Conservation (phyloP, 441 rosid genomes). For the Populus trichocarpa region DNA sequence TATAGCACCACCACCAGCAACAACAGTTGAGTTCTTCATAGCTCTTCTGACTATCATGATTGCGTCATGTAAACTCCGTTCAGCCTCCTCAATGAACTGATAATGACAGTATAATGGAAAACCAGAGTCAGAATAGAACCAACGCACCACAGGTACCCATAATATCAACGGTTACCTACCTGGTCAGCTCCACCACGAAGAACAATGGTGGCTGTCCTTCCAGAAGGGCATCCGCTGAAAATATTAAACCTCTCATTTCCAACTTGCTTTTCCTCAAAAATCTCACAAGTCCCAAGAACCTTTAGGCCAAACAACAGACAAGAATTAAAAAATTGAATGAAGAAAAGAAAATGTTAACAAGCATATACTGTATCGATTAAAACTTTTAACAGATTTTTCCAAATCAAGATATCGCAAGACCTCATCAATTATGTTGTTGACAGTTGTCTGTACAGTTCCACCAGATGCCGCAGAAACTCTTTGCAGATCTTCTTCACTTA, state of each 20-base stretch:
- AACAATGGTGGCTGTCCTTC: conserved; percentile 90
- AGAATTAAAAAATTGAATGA: neutral
- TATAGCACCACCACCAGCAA: conserved; percentile 99
- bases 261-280: conserved; percentile 96
- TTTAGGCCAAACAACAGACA: conserved; percentile 32
- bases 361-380: neutral
- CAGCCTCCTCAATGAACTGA: conserved; percentile 99
- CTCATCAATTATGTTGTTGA: conserved; percentile 89
- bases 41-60: conserved; percentile 99
- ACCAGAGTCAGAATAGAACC: neutral
- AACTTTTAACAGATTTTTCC: conserved; percentile 1
- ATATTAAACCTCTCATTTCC: conserved; percentile 98
- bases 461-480: conserved; percentile 99
- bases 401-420: conserved; percentile 25
- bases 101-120: conserved; percentile 8
- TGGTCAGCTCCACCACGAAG: conserved; percentile 99
- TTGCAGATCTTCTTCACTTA: conserved; percentile 86
- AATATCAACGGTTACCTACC: conserved; percentile 40
- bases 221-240: conserved; percentile 97
- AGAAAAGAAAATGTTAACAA: neutral
- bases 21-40: conserved; percentile 92
- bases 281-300: conserved; percentile 96
- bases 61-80: conserved; percentile 98
- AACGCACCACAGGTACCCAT: conserved; percentile 7
- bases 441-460: conserved; percentile 95